A percentile compares a stretch with the other conserved stretches of the same genome.
Conservation (phyloP, 2,329 filamentous ascomycete species). For the Fusarium guadeloupense region DNA sequence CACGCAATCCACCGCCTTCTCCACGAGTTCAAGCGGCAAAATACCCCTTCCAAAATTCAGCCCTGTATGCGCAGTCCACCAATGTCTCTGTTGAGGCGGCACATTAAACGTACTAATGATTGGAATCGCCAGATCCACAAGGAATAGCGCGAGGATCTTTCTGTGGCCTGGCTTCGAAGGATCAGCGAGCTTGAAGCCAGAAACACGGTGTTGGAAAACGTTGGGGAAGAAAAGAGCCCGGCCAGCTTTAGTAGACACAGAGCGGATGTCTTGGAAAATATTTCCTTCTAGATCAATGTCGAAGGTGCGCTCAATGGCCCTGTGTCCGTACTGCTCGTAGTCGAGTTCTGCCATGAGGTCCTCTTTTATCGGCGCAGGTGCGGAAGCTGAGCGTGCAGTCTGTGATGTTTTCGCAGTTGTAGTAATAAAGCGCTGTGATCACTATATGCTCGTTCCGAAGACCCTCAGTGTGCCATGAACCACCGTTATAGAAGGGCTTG, state of each 20-base stretch:
- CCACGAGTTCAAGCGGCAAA: neutral
- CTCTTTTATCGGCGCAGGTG: neutral
- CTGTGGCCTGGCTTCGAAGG: neutral
- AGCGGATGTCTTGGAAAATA: neutral
- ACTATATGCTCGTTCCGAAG: constrained; percentile 8
- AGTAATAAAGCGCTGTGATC: constrained; percentile 10
- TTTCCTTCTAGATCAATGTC: neutral
- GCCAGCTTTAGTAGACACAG: neutral
- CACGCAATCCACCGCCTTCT: neutral
- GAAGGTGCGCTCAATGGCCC: neutral
- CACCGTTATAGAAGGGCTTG: neutral
- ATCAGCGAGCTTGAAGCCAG: neutral
- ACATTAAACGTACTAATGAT: neutral
- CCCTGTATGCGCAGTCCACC: neutral
- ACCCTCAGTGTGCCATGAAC: constrained; percentile 17
- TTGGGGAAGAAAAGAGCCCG: constrained; percentile 9
- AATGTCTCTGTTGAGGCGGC: constrained; percentile 4
- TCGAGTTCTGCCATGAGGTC: neutral
- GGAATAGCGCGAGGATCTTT: constrained; percentile 6
- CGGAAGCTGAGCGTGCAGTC: neutral
- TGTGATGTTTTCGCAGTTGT: constrained; percentile 13
- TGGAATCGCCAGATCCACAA: neutral
- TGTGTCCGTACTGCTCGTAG: neutral
- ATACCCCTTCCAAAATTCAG: neutral
- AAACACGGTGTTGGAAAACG: neutral